Evolutionary conservation across 139 green algal genomes (phyloP), one percentile per base, ranked within the genome.

Genomic region (Tetradesmus lagerheimii): DNA sequence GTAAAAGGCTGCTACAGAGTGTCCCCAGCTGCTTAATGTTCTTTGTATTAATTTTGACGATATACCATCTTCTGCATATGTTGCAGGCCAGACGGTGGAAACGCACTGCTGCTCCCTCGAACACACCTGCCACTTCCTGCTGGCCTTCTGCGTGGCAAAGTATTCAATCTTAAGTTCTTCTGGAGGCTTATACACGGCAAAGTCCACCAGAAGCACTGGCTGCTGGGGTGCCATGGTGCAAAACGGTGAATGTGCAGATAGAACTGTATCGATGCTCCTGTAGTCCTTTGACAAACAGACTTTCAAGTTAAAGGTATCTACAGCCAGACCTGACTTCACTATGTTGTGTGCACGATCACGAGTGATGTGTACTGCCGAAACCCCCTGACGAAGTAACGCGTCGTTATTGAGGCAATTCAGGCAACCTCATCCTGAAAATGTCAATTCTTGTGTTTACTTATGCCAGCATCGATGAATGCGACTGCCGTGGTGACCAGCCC

Each of bases 171-270:
- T 88, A 1, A 91, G 43, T 45, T 91, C 88, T 27, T 91, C 88
- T 34, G 88, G 88, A 31, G 88, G 88, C 74, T 91, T 91, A 43
- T 91, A 91, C 1, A 83, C 83, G 83, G 89, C 93, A 91, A 98
- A 97, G 66, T 99, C 97, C 15, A 99, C 90, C 39, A 99, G 91
- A 83, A 96, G 97, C 11, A 96, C 91, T 12, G 87, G 87, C 53
- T 83, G 71, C 23, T 81, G 41, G 14, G 85, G 85, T 41, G 85
- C 67, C 85, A 89, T 89, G 15, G 31, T 45, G 71, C n/a, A 23
- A 71, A 71, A 71, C 57, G 57, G 20, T 71, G 4, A 31, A n/a
- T 31, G 57, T 79, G n/a, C 41, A 6, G 8, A 41, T 16, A 12
- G 74, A 38, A 6, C 31, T 76, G 27, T 71, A 18, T n/a, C 8